These are phyloP conservation scores for Blastobotrys proliferans DNA, from an alignment of 1,139 yeast species.

Conservation along the genomic window DNA sequence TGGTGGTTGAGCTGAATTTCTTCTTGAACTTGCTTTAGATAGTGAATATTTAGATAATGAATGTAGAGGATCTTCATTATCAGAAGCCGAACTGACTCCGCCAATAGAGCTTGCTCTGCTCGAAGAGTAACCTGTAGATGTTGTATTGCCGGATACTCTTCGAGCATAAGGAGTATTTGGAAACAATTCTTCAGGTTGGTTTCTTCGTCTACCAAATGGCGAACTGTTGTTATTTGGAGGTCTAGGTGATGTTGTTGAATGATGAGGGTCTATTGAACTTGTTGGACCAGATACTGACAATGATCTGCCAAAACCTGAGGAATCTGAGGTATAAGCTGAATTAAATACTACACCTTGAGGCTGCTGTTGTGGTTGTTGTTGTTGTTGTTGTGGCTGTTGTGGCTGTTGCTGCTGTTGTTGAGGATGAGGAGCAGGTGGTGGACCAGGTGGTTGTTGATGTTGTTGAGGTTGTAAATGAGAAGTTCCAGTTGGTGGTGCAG, in stretches of 20 bases:
- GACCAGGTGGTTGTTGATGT: constrained; percentile 1
- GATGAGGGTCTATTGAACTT: constrained; percentile 27
- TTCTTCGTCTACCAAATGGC: constrained; percentile 8
- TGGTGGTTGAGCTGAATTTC: constrained; percentile 25
- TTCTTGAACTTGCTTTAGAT: constrained; percentile 26
- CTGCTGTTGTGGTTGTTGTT: constrained; percentile 10
- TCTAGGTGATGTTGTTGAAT: constrained; percentile 12
- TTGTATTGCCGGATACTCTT: constrained; percentile 19
- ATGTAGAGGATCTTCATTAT: constrained; percentile 32
- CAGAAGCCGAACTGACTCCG: constrained; percentile 29
- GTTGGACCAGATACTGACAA: constrained; percentile 21
- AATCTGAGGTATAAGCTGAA: constrained; percentile 31
- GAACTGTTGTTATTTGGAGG: neutral
- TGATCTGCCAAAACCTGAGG: constrained; percentile 30
- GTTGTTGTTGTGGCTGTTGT: constrained; percentile 1
- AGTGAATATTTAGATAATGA: constrained; percentile 32
- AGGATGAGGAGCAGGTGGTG: constrained; percentile 4
- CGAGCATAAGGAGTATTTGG: constrained; percentile 23
- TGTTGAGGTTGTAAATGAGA: constrained; percentile 13
- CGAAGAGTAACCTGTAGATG: constrained; percentile 20
- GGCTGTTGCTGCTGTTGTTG: constrained; percentile 8
- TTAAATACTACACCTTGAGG: constrained; percentile 24
- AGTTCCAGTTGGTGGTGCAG: neutral
- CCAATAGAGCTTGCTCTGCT: constrained; percentile 28
- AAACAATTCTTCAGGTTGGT: constrained; percentile 13